Conservation (phyloP, 257 asterid genomes). For the Jacaranda mimosifolia region DNA sequence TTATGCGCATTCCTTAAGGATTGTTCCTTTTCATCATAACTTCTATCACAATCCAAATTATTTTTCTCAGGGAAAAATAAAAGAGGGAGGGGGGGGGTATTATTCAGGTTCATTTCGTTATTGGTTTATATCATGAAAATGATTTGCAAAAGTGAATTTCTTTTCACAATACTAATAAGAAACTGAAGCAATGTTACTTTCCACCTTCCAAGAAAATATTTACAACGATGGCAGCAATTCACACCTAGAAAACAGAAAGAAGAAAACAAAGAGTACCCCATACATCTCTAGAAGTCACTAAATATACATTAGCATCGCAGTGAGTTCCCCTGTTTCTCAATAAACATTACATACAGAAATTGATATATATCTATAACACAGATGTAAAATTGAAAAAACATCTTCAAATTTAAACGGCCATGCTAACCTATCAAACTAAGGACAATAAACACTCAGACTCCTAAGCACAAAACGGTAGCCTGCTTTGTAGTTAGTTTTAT, state of each 20-base stretch:
- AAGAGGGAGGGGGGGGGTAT: no score
- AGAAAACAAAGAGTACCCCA: neutral
- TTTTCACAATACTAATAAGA: neutral
- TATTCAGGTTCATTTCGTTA: no score
- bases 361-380: slow-evolving; percentile 13
- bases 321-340: neutral
- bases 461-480: slow-evolving; percentile 26
- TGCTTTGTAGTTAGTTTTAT: slow-evolving; percentile 19
- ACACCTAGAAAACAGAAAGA: slow-evolving; percentile 38
- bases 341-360: slow-evolving; percentile 35
- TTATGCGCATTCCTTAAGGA: no score
- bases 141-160: neutral
- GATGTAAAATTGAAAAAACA: slow-evolving; percentile 6
- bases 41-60: no score
- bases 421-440: slow-evolving; percentile 40
- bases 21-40: no score
- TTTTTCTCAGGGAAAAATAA: no score
- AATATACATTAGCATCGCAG: slow-evolving; percentile 15
- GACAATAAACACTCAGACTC: slow-evolving; percentile 30
- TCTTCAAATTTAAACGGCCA: neutral
- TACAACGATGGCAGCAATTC: slow-evolving; percentile 27
- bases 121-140: neutral
- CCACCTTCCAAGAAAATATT: slow-evolving; percentile 34
- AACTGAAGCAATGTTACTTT: slow-evolving; percentile 16
- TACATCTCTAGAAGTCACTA: slow-evolving; percentile 25